These are phyloP conservation scores for Didymella exigua DNA, from an alignment of 2,329 filamentous ascomycete species.

Conservation along the genomic window DNA sequence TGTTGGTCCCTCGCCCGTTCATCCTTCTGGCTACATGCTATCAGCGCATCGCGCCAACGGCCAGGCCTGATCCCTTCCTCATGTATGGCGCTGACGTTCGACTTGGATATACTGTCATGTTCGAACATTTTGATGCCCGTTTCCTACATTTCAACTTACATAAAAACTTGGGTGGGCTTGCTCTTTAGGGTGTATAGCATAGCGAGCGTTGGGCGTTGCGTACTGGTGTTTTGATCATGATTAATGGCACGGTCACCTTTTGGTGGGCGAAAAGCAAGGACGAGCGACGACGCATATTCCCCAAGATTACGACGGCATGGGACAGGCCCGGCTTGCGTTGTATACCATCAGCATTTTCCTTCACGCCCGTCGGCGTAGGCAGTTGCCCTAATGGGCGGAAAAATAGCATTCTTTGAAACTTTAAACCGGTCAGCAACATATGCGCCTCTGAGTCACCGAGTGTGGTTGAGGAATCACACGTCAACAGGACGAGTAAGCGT, in stretches of 20 bases:
- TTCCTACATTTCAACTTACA: constrained; percentile 19
- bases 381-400: constrained; percentile 19
- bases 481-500: not conserved
- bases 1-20: constrained; percentile 44
- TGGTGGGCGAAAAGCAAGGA: constrained; percentile 39
- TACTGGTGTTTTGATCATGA: constrained; percentile 29
- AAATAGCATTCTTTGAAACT: constrained; percentile 14
- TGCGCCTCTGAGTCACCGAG: not conserved
- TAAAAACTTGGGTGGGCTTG: constrained; percentile 24
- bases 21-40: constrained; percentile 48
- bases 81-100: constrained; percentile 11
- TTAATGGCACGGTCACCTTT: constrained; percentile 20
- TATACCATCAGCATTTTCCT: constrained; percentile 22
- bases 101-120: constrained; percentile 15
- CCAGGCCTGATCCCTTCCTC: constrained; percentile 4
- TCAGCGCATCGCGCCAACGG: constrained; percentile 21
- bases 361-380: constrained; percentile 12
- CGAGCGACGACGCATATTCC: constrained; percentile 39
- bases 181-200: constrained; percentile 41
- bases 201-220: constrained; percentile 46
- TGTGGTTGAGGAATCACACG: not conserved
- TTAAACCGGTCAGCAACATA: not conserved
- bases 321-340: constrained; percentile 18
- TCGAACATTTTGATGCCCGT: constrained; percentile 12
- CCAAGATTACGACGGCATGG: constrained; percentile 36